A percentile compares a stretch with the other conserved stretches of the same genome.
phyloP scores from a whole-genome alignment of 768 basidiomycete species.

The Pleurotus tuber-regium region DNA sequence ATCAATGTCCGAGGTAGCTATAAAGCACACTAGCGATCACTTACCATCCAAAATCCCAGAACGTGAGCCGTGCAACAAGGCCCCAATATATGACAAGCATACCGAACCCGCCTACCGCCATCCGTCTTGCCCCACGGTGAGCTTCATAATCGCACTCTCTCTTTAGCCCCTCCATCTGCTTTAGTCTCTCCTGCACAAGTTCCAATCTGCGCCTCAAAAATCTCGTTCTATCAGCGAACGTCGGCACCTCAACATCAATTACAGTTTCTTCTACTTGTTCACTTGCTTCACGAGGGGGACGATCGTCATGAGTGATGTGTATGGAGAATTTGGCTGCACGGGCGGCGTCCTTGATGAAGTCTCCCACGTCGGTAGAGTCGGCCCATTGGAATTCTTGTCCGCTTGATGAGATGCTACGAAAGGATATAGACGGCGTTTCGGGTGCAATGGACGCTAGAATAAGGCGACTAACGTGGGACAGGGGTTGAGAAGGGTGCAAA shows the following conservation, averaged over 20 bases:
- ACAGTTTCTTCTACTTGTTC: slow-evolving; percentile 16
- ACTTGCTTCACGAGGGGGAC: slow-evolving; percentile 15
- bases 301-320: slow-evolving; percentile 28
- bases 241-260: slow-evolving; percentile 58
- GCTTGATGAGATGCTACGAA: slow-evolving; percentile 35
- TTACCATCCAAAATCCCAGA: slow-evolving; percentile 58
- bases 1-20: not conserved
- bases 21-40: slow-evolving; percentile 1
- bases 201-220: slow-evolving; percentile 51
- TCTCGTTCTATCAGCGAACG: slow-evolving; percentile 58
- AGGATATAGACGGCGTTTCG: slow-evolving; percentile 37
- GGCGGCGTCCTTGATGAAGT: slow-evolving; percentile 65
- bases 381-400: slow-evolving; percentile 51
- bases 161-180: slow-evolving; percentile 54
- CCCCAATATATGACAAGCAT: slow-evolving; percentile 65
- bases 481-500: slow-evolving; percentile 66
- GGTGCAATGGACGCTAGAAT: slow-evolving; percentile 45
- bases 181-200: slow-evolving; percentile 39
- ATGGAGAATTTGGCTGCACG: slow-evolving; percentile 53
- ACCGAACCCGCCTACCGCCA: slow-evolving; percentile 58
- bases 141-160: slow-evolving; percentile 53
- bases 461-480: slow-evolving; percentile 59
- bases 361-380: slow-evolving; percentile 60
- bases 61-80: slow-evolving; percentile 59
- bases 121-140: slow-evolving; percentile 49